phyloP scores from a whole-genome alignment of 805 yeast species.

The Metschnikowia chrysomelidarum region DNA sequence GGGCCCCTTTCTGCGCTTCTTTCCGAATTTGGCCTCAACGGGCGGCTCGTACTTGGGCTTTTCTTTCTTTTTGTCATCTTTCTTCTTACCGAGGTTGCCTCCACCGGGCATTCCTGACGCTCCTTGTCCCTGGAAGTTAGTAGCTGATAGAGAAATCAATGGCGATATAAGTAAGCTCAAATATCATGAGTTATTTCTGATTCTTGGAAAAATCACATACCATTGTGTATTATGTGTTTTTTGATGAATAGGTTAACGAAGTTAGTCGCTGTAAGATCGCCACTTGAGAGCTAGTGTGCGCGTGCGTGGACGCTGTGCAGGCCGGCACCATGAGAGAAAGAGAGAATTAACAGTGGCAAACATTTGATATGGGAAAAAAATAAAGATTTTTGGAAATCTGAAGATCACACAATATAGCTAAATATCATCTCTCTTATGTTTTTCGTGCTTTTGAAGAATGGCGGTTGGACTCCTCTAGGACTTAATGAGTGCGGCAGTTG shows the following conservation, averaged over 20 bases:
- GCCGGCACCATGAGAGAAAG: too few species aligned
- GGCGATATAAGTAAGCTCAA: not conserved
- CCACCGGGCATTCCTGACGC: conserved; percentile 55
- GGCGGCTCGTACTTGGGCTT: conserved; percentile 99
- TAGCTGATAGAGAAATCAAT: too few species aligned
- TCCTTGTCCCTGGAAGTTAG: conserved; percentile 47
- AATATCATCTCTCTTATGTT: too few species aligned
- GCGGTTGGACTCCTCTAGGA: too few species aligned
- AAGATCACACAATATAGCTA: too few species aligned
- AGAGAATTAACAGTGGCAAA: too few species aligned
- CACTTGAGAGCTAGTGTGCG: conserved; percentile 15
- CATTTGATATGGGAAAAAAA: too few species aligned
- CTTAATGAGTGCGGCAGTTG: too few species aligned
- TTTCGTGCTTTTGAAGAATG: too few species aligned
- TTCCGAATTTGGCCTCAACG: conserved; percentile 89
- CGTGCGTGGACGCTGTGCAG: conserved; percentile 9
- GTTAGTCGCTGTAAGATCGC: conserved; percentile 13
- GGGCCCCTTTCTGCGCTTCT: conserved; percentile 91
- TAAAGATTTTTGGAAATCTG: too few species aligned
- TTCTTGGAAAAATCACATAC: too few species aligned
- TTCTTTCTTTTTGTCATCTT: conserved; percentile 65
- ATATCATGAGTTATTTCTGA: too few species aligned
- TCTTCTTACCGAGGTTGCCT: conserved; percentile 44
- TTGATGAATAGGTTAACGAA: conserved; percentile 4
- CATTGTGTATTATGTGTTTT: conserved; percentile 4